Conservation (phyloP, 2,329 filamentous ascomycete genomes). For the Botrytis deweyae region DNA sequence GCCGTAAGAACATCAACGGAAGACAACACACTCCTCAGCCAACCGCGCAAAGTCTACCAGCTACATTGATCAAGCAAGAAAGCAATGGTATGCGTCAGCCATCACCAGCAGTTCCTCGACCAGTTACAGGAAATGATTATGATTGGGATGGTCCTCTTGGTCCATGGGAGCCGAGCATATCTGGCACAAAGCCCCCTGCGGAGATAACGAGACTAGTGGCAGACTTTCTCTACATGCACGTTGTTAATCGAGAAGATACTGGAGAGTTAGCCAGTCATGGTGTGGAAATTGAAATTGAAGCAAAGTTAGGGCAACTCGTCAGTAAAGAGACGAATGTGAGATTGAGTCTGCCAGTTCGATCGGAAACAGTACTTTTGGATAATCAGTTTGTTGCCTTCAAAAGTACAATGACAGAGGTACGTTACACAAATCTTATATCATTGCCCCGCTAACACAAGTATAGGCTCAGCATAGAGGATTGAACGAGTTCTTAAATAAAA, state of each 20-base stretch:
- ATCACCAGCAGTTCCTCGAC: constrained; percentile 24
- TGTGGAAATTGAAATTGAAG: constrained; percentile 87
- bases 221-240: constrained; percentile 74
- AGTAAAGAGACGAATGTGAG: constrained; percentile 69
- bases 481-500: constrained; percentile 80
- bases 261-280: constrained; percentile 61
- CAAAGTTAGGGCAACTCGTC: constrained; percentile 82
- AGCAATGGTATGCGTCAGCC: constrained; percentile 33
- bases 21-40: constrained; percentile 25
- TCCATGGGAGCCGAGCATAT: constrained; percentile 67
- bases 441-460: constrained; percentile 24
- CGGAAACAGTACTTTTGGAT: constrained; percentile 68
- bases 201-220: constrained; percentile 74
- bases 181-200: constrained; percentile 68
- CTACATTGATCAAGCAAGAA: constrained; percentile 30
- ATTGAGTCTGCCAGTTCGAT: constrained; percentile 64
- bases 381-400: constrained; percentile 67
- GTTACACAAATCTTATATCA: constrained; percentile 33
- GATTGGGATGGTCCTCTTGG: constrained; percentile 43
- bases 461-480: constrained; percentile 77
- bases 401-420: constrained; percentile 87
- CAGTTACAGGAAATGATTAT: constrained; percentile 15
- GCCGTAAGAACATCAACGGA: constrained; percentile 32
- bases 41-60: constrained; percentile 18
- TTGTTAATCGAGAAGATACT: constrained; percentile 66